These are phyloP conservation scores for Leccinum fibrillosum DNA, from an alignment of 768 basidiomycete genomes.

Conservation along the genomic window DNA sequence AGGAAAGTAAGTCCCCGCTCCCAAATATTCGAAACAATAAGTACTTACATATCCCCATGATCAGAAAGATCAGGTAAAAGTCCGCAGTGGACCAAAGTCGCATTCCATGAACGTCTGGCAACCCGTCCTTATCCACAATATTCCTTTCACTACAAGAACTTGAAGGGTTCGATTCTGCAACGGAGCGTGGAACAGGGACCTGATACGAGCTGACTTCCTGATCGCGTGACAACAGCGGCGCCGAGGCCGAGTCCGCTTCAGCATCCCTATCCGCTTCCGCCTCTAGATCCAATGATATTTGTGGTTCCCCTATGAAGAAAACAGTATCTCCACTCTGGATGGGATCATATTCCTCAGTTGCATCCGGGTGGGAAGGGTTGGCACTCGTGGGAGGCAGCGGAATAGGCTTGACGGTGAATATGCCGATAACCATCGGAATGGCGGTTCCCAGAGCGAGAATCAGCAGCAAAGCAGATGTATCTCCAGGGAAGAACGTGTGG, in stretches of 20 bases:
- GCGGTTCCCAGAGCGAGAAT: constrained; percentile 77
- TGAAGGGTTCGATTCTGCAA: constrained; percentile 25
- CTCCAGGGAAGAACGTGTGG: constrained; percentile 66
- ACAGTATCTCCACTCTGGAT: constrained; percentile 16
- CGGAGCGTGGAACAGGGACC: constrained; percentile 14
- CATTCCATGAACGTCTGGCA: constrained; percentile 53
- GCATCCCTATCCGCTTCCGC: constrained; percentile 3
- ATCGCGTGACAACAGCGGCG: constrained; percentile 22
- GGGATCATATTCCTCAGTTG: constrained; percentile 18
- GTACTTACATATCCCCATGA: constrained; percentile 54
- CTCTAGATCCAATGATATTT: constrained; percentile 6
- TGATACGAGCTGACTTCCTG: constrained; percentile 19
- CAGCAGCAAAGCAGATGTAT: constrained; percentile 74
- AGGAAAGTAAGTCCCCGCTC: not conserved
- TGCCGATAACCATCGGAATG: constrained; percentile 75
- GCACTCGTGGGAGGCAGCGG: constrained; percentile 46
- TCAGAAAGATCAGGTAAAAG: constrained; percentile 61
- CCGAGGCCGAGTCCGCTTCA: constrained; percentile 15
- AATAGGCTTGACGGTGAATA: constrained; percentile 67
- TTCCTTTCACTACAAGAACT: not conserved
- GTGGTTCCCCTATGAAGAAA: constrained; percentile 25
- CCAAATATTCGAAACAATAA: not conserved
- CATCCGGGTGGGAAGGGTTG: not conserved
- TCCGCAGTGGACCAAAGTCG: constrained; percentile 49
- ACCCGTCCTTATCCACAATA: constrained; percentile 19